Percentiles rank a stretch among this genome's conserved stretches.
phyloP scores from a whole-genome alignment of 345 rosid species.

The Ailanthus altissimus region DNA sequence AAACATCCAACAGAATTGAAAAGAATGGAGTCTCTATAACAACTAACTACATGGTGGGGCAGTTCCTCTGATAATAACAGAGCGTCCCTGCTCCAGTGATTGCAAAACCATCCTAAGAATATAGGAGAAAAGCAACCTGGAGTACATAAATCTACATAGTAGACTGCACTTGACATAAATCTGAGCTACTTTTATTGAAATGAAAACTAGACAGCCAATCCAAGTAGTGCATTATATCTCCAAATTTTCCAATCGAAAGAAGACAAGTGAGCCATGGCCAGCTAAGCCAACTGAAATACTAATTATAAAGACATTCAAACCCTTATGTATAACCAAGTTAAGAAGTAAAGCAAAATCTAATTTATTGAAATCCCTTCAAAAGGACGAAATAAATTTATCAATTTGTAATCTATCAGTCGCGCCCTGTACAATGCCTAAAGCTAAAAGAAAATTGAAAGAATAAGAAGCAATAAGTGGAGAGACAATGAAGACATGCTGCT shows the following conservation, averaged over 20 bases:
- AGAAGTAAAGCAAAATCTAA: too few species aligned
- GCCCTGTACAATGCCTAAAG: conserved; percentile 18
- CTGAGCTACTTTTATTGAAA: not conserved
- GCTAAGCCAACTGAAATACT: too few species aligned
- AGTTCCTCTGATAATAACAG: too few species aligned
- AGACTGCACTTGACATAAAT: not conserved
- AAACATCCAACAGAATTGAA: not conserved
- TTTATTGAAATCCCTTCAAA: not conserved
- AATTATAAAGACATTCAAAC: too few species aligned
- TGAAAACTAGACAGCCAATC: not conserved
- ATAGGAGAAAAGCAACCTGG: not conserved
- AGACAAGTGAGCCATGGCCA: too few species aligned
- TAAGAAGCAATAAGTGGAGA: conserved; percentile 12
- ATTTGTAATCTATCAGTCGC: conserved; percentile 12
- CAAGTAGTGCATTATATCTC: not conserved
- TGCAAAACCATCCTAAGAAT: not conserved
- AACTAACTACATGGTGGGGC: not conserved
- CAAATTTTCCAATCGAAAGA: not conserved
- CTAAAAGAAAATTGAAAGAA: not conserved
- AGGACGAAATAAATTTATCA: conserved; percentile 1
- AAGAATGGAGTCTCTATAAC: not conserved
- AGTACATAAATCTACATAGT: not conserved
- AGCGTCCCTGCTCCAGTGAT: not conserved
- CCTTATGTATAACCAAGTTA: too few species aligned
- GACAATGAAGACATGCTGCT: conserved; percentile 14